A percentile compares a stretch with the other conserved stretches of the same genome.
Conservation (phyloP, 257 asterid genomes). For the Solanum bulbocastanum region DNA sequence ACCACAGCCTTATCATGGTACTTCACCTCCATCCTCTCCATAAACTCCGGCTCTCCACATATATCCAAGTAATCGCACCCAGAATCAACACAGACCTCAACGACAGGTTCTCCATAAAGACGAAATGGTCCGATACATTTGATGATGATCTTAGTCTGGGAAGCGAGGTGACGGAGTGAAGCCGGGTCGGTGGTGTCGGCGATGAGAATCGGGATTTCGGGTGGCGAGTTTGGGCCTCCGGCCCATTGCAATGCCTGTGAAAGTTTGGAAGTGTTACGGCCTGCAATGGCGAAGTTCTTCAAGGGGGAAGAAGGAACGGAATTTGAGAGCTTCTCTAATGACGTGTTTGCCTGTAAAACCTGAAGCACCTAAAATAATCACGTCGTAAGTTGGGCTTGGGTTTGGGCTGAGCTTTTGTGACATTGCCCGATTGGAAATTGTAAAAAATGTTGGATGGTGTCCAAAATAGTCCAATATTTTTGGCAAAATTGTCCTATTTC, state of each 20-base stretch:
- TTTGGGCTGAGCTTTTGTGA: not conserved
- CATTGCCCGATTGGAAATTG: not conserved
- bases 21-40: conserved; percentile 67
- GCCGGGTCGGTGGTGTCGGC: conserved; percentile 41
- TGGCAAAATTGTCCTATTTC: not conserved
- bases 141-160: conserved; percentile 46
- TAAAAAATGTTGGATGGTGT: not conserved
- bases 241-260: conserved; percentile 77
- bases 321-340: conserved; percentile 72
- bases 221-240: conserved; percentile 22
- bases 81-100: conserved; percentile 55
- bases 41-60: conserved; percentile 80
- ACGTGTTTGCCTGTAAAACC: conserved; percentile 89
- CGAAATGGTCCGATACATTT: conserved; percentile 87
- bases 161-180: conserved; percentile 49
- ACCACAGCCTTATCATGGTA: conserved; percentile 56
- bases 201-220: conserved; percentile 47
- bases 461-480: not conserved
- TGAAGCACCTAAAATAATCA: conserved; percentile 71
- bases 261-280: conserved; percentile 48
- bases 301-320: conserved; percentile 58
- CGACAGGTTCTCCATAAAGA: conserved; percentile 73
- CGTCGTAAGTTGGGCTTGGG: conserved; percentile 23
- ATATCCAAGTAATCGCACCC: conserved; percentile 90
- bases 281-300: conserved; percentile 63